Evolutionary conservation across 805 yeast species (phyloP).

Genomic region (Helenozyma rhizophorensis): DNA sequence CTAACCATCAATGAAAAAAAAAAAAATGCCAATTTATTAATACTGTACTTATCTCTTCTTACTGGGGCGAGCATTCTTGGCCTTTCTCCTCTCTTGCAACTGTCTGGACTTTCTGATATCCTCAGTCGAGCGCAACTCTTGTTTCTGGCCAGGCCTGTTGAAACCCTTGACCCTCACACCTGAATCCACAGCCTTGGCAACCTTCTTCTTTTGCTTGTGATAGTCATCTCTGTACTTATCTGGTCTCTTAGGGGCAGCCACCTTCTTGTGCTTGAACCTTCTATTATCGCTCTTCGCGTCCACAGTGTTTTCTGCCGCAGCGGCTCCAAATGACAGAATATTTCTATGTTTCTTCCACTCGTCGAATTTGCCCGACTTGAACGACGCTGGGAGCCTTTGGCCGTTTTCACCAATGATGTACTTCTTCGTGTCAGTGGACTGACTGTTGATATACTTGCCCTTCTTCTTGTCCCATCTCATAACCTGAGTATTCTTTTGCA

Average conservation of each 20-base stretch:
- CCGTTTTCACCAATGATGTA: conserved; percentile 95
- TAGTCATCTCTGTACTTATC: conserved; percentile 87
- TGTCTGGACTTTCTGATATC: conserved; percentile 77
- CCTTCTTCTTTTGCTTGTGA: conserved; percentile 75
- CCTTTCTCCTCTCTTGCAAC: conserved; percentile 63
- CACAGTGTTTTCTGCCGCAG: conserved; percentile 13
- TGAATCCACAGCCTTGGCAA: conserved; percentile 69
- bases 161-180: conserved; percentile 72
- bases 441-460: conserved; percentile 80
- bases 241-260: conserved; percentile 83
- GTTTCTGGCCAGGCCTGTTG: conserved; percentile 42
- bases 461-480: conserved; percentile 92
- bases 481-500: conserved; percentile 63
- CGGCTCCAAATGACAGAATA: conserved; percentile 36
- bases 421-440: conserved; percentile 69
- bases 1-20: not conserved
- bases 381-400: conserved; percentile 84
- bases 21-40: not conserved
- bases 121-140: conserved; percentile 64
- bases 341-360: conserved; percentile 81
- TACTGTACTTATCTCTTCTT: conserved; percentile 18
- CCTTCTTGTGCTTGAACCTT: conserved; percentile 71
- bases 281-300: conserved; percentile 30
- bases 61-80: conserved; percentile 80
- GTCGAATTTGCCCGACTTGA: conserved; percentile 85